Base-by-base conservation (phyloP, 352 stramenopile genomes). In the Pythium chondricola region DNA sequence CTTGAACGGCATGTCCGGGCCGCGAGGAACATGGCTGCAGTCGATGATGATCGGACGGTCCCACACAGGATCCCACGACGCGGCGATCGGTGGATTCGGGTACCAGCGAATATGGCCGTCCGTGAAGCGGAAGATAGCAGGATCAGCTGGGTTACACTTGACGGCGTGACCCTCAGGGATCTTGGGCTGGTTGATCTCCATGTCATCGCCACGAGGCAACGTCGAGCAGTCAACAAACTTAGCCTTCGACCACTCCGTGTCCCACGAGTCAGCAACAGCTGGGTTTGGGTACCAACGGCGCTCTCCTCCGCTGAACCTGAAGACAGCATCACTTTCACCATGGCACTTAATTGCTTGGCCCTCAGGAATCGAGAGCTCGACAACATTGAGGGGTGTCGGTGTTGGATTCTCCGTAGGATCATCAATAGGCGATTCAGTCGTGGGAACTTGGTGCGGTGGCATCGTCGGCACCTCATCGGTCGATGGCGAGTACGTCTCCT, bases 251-350 rank as follows among this genome's bases (percentile, higher is more conserved):
- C 47, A 69, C 30, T 56, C 43, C 18, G 26, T 13, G 30, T 69
- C 56, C 61, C 61, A 69, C 17, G 61, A 69, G 20, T 31, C 13
- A 5, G 61, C 61, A 11, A 69, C 39, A 10, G 17, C 22, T 14
- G 43, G 24, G 3, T 31, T 57, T 25, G 56, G 56, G 30, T 69
- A 69, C 51, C 52, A 49, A 11, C 56, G 51, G 24, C 35, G 32
- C 43, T 54, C 16, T 2, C 56, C 56, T 17, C 41, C 51, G 4
- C 39, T 37, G 14, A 52, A 61, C n/a, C 61, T 50, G 33, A 52
- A 69, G 2, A 63, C 41, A 8, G 47, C 49, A 2, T 43, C 11
- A 7, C 42, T 30, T 6, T 33, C 21, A 0, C 26, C 14, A 2
- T 43, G 33, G 29, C 58, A 67, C 48, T 67, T 67, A 45, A 67